Percentiles rank a stretch among this genome's conserved stretches.
Conservation (phyloP, 2,329 filamentous ascomycete genomes). For the Penicillium sp. region DNA sequence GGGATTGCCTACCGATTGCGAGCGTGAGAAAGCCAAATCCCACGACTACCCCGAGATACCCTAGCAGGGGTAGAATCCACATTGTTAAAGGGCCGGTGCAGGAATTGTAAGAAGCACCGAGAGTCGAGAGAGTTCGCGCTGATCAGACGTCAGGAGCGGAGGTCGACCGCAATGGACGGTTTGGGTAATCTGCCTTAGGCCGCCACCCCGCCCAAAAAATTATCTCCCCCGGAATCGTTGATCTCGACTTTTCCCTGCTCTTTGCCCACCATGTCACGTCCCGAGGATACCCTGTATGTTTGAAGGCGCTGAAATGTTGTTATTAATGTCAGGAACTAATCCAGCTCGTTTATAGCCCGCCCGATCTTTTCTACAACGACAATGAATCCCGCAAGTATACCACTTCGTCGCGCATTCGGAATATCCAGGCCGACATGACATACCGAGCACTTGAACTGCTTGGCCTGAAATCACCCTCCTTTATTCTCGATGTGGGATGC, state of each 20-base stretch:
- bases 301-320: background rate
- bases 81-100: conserved; percentile 57
- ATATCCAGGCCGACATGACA: conserved; percentile 93
- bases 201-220: conserved; percentile 9
- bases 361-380: conserved; percentile 97
- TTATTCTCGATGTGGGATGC: conserved; percentile 95
- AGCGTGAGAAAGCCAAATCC: conserved; percentile 93
- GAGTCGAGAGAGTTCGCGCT: background rate
- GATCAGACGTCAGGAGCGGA: too few relatives aligned
- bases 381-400: conserved; percentile 95
- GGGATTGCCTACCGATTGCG: conserved; percentile 63
- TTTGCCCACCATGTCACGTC: conserved; percentile 73
- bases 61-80: conserved; percentile 93
- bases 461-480: conserved; percentile 67
- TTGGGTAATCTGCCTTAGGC: conserved; percentile 13
- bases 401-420: conserved; percentile 88
- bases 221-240: conserved; percentile 5
- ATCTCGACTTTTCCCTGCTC: conserved; percentile 1
- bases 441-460: conserved; percentile 88
- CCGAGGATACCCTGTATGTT: conserved; percentile 82
- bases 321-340: background rate
- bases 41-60: conserved; percentile 77
- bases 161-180: conserved; percentile 11
- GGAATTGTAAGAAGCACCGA: too few relatives aligned
- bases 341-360: conserved; percentile 55